Evolutionary conservation across 306 rosid genomes (phyloP), one percentile per base, ranked within the genome.

Genomic region (Prunus kanzakura): DNA sequence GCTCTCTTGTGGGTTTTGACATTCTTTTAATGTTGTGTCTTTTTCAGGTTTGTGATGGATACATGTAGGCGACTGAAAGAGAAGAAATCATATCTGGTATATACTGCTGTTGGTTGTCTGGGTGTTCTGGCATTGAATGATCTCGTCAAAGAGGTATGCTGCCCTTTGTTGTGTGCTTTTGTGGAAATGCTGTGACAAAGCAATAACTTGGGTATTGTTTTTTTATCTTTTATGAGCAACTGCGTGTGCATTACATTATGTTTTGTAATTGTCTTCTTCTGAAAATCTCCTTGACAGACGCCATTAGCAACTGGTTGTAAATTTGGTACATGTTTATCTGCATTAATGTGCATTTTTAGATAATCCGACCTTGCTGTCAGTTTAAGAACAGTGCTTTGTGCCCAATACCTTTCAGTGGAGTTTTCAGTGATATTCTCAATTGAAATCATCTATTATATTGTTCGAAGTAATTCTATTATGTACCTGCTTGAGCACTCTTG

Each of bases 71-170:
- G 78, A 11, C 71, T 94, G 87, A 89, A 78, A 79, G 98, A 94
- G 91, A 89, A 69, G 81, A 94, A 94, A 68, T 86, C 96, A 3
- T 94, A 92, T 77, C 85, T 94, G 97, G 87, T 91, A 23, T 91
- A 94, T 82, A 85, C 96, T 32, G 98, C 97, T 82, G 83, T 91
- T 22, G 96, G 95, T 19, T 94, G 97, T 86, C 84, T 94, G 46
- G 97, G 98, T 78, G 71, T 94, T 78, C 78, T 91, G 58, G 91
- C 93, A 63, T 75, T 91, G 81, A 84, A 82, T 29, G 98, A 91
- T 81, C 79, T 91, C 55, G 22, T 94, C 84, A 87, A 81, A 80
- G 98, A 94, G 97, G 98, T 94, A 91, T 57, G 67, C 29, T 52
- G 71, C 73, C 67, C 70, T 81, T 64, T 68, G 45, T 14, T 41